Base-by-base conservation (phyloP, 1,284 basidiomycete genomes). In the Cutaneotrichosporon sp. region DNA sequence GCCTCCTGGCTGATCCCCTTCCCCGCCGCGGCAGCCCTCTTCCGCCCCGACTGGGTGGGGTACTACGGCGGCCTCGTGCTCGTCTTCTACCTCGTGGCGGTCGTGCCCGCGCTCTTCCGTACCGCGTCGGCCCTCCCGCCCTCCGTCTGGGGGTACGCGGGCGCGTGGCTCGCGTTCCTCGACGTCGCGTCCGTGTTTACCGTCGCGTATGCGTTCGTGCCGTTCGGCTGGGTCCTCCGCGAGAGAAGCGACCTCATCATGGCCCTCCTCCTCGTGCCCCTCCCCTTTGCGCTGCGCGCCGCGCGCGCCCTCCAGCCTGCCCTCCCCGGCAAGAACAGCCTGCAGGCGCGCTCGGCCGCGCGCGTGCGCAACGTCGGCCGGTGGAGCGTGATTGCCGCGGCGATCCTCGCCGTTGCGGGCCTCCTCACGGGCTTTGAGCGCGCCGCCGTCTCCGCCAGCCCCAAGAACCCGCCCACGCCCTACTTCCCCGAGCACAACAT, bases 151-250 rank as follows among this genome's bases (percentile, higher is more conserved):
- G 85, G 84, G 43, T 75, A 81, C 3, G 85, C 86, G 8, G 85
- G 89, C 79, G 70, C 87, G n/a, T 79, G 87, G 14, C 87, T 88
- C 59, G 84, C 84, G 60, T 42, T 91, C 34, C 80, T 92, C 56
- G 86, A 85, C 62, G 82, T 92, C 20, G 85, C 86, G 27, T 88
- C 87, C 63, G 86, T 89, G 6, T 87, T 91, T 78, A 94, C 92
- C 0, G 91, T 92, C 51, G 94, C 94, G 0, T 97, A 97, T 78
- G 94, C 93, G 0, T 97, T 97, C 70, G 91, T 97, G 2, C 93
- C 93, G 0, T 89, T 89, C 1, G 93, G 92, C 0, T 79, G 84
- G 67, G 82, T 87, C 65, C 82, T 97, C 61, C 83, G 94, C 25
- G 94, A 97, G 78, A 82, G 89, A 24, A 92, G 91, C 10, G 87